Evolutionary conservation across 805 yeast genomes (phyloP).

Genomic region (Metschnikowia corniflorae): DNA sequence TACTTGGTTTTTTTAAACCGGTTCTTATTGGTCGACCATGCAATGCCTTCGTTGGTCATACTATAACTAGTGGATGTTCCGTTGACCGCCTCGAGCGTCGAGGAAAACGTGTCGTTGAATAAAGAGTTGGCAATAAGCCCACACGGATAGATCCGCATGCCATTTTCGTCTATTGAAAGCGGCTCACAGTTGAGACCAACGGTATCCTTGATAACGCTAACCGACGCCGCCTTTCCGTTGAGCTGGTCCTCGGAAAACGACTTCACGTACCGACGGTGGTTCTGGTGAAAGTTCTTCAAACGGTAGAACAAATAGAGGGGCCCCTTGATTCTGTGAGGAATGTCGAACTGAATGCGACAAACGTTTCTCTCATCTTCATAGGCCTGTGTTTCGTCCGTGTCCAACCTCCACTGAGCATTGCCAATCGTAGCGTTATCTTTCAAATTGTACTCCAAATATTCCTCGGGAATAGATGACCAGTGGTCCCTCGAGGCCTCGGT

Average conservation of each 20-base stretch:
- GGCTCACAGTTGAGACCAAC: conserved; percentile 47
- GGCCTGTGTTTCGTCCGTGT: conserved; percentile 39
- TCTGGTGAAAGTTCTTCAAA: conserved; percentile 39
- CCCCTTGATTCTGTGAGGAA: conserved; percentile 31
- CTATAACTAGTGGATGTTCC: conserved; percentile 30
- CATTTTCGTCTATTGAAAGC: conserved; percentile 32
- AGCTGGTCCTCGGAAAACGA: conserved; percentile 44
- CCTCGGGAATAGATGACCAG: conserved; percentile 37
- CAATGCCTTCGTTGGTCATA: conserved; percentile 39
- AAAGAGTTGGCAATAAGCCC: conserved; percentile 79
- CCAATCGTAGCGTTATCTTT: conserved; percentile 16
- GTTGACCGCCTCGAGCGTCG: conserved; percentile 35
- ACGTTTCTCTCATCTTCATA: conserved; percentile 50
- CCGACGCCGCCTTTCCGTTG: conserved; percentile 37
- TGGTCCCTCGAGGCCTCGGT: conserved; percentile 27
- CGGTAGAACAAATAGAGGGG: conserved; percentile 44
- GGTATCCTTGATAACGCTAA: conserved; percentile 32
- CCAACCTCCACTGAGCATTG: conserved; percentile 36
- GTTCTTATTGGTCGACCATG: conserved; percentile 38
- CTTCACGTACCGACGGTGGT: conserved; percentile 43
- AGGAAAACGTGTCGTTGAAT: conserved; percentile 65
- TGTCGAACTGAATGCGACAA: conserved; percentile 38
- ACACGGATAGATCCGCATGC: conserved; percentile 69
- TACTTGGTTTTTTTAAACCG: conserved; percentile 42
- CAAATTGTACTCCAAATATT: conserved; percentile 39